Evolutionary conservation across 2,329 filamentous ascomycete genomes (phyloP).

Genomic region (Calcarisporium arbuscula): DNA sequence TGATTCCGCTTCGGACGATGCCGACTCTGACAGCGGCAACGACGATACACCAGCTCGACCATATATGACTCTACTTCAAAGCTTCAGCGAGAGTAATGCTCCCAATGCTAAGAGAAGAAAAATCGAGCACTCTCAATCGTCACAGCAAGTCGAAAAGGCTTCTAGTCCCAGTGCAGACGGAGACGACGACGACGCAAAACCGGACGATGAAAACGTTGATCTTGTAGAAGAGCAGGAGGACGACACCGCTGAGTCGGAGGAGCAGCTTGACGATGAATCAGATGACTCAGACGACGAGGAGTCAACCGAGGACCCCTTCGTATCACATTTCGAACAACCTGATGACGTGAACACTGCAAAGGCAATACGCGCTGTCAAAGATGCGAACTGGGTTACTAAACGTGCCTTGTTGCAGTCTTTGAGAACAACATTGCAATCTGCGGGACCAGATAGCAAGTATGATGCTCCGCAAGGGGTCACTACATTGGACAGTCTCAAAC

Average conservation of each 20-base stretch:
- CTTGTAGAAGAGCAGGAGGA: conserved; percentile 15
- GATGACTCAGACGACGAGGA: conserved; percentile 44
- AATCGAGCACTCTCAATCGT: conserved; percentile 32
- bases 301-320: conserved; percentile 64
- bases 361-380: conserved; percentile 44
- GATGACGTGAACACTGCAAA: conserved; percentile 54
- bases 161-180: conserved; percentile 30
- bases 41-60: conserved; percentile 40
- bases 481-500: conserved; percentile 42
- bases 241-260: conserved; percentile 13
- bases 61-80: conserved; percentile 54
- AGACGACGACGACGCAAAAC: conserved; percentile 33
- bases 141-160: conserved; percentile 15
- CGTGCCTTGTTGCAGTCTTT: conserved; percentile 40
- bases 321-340: conserved; percentile 67
- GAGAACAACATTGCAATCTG: conserved; percentile 41
- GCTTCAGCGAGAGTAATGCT: conserved; percentile 39
- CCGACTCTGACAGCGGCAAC: conserved; percentile 39
- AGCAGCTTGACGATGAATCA: conserved; percentile 25
- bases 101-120: conserved; percentile 53
- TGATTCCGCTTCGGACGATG: conserved; percentile 36
- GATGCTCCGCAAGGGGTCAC: conserved; percentile 26
- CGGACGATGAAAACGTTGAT: conserved; percentile 18
- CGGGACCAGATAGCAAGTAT: conserved; percentile 30
- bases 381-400: conserved; percentile 44